phyloP scores from a whole-genome alignment of 768 basidiomycete species.

The Lentinula boryana region DNA sequence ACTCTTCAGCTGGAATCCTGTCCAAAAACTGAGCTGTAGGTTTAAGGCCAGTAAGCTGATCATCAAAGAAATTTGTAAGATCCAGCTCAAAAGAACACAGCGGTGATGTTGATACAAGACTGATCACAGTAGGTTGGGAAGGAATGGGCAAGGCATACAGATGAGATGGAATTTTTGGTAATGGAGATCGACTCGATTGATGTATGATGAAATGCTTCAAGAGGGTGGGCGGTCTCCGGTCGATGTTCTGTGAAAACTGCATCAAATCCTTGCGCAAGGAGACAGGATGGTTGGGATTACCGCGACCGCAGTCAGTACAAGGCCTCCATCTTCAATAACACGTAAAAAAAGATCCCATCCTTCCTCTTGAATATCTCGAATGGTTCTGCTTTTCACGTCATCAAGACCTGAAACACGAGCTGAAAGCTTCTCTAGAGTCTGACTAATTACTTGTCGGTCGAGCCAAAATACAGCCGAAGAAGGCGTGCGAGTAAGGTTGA shows the following conservation, averaged over 20 bases:
- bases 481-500: slow-evolving; percentile 20
- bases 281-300: slow-evolving; percentile 36
- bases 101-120: slow-evolving; percentile 63
- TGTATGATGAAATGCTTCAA: slow-evolving; percentile 71
- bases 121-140: slow-evolving; percentile 42
- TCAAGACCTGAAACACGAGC: slow-evolving; percentile 30
- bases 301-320: slow-evolving; percentile 65
- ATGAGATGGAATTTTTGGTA: slow-evolving; percentile 42
- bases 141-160: slow-evolving; percentile 49
- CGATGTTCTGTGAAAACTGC: slow-evolving; percentile 61
- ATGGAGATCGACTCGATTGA: slow-evolving; percentile 46
- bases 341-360: slow-evolving; percentile 79
- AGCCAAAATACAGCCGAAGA: slow-evolving; percentile 62
- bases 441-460: slow-evolving; percentile 53
- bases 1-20: slow-evolving; percentile 39
- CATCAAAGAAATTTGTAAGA: slow-evolving; percentile 58
- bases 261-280: neutral
- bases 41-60: slow-evolving; percentile 43
- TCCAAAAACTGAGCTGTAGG: slow-evolving; percentile 34
- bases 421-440: slow-evolving; percentile 38
- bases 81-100: slow-evolving; percentile 56
- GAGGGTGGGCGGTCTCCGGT: slow-evolving; percentile 80
- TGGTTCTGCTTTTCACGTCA: slow-evolving; percentile 37
- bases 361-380: slow-evolving; percentile 62
- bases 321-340: slow-evolving; percentile 65